phyloP scores from a whole-genome alignment of 306 rosid species.

The Vigna hirtella region DNA sequence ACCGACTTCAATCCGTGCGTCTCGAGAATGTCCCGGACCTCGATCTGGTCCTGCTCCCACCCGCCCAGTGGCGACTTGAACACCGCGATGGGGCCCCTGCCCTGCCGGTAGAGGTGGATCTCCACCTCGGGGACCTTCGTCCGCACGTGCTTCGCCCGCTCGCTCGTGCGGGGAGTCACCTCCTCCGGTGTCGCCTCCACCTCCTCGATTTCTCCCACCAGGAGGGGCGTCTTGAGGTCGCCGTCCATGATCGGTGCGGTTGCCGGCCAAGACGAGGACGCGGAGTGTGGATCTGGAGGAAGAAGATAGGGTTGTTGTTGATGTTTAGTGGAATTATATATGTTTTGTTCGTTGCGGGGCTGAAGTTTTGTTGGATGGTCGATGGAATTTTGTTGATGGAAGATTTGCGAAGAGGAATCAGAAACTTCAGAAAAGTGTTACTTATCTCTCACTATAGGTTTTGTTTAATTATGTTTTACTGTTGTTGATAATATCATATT shows the following conservation, averaged over 20 bases:
- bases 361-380: neutral
- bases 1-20: conserved; percentile 70
- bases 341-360: neutral
- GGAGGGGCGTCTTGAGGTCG: conserved; percentile 38
- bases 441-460: too few relatives aligned
- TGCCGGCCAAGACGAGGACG: neutral
- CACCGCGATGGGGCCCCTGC: conserved; percentile 80
- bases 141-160: neutral
- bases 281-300: neutral
- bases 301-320: neutral
- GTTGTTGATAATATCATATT: too few relatives aligned
- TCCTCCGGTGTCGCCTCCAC: neutral
- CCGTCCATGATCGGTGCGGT: conserved; percentile 37
- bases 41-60: conserved; percentile 92
- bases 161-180: neutral
- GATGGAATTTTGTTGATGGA: neutral
- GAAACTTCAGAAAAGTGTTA: too few relatives aligned
- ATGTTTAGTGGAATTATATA: neutral
- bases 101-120: conserved; percentile 65
- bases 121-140: conserved; percentile 48
- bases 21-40: conserved; percentile 79
- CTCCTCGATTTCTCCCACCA: conserved; percentile 55
- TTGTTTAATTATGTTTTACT: too few relatives aligned
- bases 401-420: neutral
- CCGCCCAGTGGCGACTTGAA: conserved; percentile 74